Conservation (phyloP, 2,329 filamentous ascomycete genomes). For the Camptophora hylomeconis region DNA sequence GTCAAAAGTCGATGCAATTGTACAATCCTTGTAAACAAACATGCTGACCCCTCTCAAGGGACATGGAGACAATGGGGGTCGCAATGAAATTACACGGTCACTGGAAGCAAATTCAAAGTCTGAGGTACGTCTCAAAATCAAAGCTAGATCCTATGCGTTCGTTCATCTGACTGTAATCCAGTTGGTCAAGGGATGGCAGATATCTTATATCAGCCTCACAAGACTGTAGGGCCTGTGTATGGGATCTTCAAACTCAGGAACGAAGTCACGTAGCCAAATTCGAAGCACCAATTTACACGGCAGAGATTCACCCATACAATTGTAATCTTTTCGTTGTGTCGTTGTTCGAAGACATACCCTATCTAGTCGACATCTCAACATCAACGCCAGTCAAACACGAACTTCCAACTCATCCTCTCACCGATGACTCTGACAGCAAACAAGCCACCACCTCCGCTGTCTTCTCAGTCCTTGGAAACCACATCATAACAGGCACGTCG, state of each 20-base stretch:
- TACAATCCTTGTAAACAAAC: not conserved
- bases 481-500: slow-evolving; percentile 84
- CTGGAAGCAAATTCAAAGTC: slow-evolving; percentile 80
- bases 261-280: slow-evolving; percentile 77
- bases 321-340: slow-evolving; percentile 79
- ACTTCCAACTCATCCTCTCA: slow-evolving; percentile 71
- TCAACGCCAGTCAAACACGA: slow-evolving; percentile 59
- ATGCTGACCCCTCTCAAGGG: slow-evolving; percentile 27
- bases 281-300: slow-evolving; percentile 86
- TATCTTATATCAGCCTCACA: slow-evolving; percentile 88
- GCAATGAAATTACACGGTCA: slow-evolving; percentile 89
- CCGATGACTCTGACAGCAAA: slow-evolving; percentile 63
- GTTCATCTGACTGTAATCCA: too few relatives aligned
- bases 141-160: too few relatives aligned
- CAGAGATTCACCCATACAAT: slow-evolving; percentile 83
- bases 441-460: slow-evolving; percentile 88
- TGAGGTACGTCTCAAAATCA: slow-evolving; percentile 49
- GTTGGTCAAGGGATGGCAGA: slow-evolving; percentile 84
- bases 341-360: slow-evolving; percentile 83
- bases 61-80: slow-evolving; percentile 93
- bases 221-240: slow-evolving; percentile 92
- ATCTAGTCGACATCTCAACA: slow-evolving; percentile 68
- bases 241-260: slow-evolving; percentile 68
- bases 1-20: not conserved
- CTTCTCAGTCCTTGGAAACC: slow-evolving; percentile 72